Evolutionary conservation across 345 rosid genomes (phyloP).

Genomic region (Pugionium dolabratum): DNA sequence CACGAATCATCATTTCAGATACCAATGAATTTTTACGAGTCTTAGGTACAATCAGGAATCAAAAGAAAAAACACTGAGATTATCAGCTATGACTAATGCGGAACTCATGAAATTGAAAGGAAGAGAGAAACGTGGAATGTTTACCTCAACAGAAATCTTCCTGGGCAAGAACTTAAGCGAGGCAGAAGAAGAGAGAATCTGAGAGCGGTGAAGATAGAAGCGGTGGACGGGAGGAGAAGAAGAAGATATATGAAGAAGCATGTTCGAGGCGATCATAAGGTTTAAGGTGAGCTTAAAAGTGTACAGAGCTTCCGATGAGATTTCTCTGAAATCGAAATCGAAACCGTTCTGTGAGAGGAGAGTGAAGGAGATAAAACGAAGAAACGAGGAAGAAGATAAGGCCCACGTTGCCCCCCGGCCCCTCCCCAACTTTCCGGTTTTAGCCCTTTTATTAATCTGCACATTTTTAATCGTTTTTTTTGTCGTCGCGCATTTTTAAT

Average conservation of each 20-base stretch:
- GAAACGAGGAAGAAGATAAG: constrained; percentile 34
- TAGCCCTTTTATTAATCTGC: background rate
- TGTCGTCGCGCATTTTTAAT: too few species aligned
- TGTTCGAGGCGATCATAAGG: constrained; percentile 39
- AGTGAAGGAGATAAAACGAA: constrained; percentile 1
- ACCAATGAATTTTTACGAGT: background rate
- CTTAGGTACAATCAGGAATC: too few species aligned
- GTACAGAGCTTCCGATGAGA: constrained; percentile 3
- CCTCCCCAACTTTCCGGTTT: constrained; percentile 14
- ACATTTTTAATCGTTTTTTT: background rate
- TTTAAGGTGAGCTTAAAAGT: too few species aligned
- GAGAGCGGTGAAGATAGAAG: constrained; percentile 33
- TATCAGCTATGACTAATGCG: background rate
- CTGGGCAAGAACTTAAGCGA: constrained; percentile 33
- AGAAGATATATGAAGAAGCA: constrained; percentile 59
- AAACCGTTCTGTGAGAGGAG: background rate
- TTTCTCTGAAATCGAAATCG: constrained; percentile 5
- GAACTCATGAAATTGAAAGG: constrained; percentile 3
- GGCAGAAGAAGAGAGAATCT: constrained; percentile 41
- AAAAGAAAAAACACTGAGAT: background rate
- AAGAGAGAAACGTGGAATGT: constrained; percentile 9
- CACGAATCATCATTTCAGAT: too few species aligned
- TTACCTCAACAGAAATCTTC: constrained; percentile 50
- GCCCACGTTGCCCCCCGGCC: constrained; percentile 28
- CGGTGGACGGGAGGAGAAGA: constrained; percentile 41